Evolutionary conservation across 106 monocot genomes (phyloP), one percentile per base, ranked within the genome.

Genomic region (Apostasia shenzhenica): DNA sequence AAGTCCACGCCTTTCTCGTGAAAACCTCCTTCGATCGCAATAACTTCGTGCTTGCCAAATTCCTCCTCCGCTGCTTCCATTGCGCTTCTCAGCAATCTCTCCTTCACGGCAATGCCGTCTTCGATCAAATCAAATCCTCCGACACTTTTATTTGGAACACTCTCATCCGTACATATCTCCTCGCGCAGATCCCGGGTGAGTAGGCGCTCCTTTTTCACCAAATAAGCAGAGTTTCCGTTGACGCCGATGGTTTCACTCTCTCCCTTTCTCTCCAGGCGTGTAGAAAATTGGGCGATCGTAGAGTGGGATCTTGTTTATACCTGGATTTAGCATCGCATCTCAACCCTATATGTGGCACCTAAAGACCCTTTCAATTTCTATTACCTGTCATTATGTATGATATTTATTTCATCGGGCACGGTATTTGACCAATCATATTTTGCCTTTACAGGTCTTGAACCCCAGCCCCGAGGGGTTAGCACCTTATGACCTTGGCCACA

Each of bases 191-290:
- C 57, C 79, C 73, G 1, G 14, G 41, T n/a, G 58, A 75, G 42
- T 75, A 63, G 5, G 59, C 79, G 1, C 14, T 7, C 48, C 70
- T 83, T 2, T 79, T 63, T 46, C 63, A 7, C 8, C 49, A 14
- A 45, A 76, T 83, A 75, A 55, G 56, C 71, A 64, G 75, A 57
- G 45, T 54, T 5, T 48, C 3, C 0, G 52, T 69, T 11, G n/a
- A 11, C 3, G 59, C 76, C n/a, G 78, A 89, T 50, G 82, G 78
- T 54, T 85, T 78, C 64, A 80, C 72, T 43, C 72, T 75, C 69
- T 80, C 85, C 0, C 65, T 76, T 1, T 67, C 59, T 26, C 71
- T 89, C 8, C 82, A 82, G 75, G 85, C 86, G 2, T 90, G 76
- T 48, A 73, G 59, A 41, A 60, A 69, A 47, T 55, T 49, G 4